Base-by-base conservation (phyloP, 805 yeast genomes). In the Zygotorulaspora florentina region DNA sequence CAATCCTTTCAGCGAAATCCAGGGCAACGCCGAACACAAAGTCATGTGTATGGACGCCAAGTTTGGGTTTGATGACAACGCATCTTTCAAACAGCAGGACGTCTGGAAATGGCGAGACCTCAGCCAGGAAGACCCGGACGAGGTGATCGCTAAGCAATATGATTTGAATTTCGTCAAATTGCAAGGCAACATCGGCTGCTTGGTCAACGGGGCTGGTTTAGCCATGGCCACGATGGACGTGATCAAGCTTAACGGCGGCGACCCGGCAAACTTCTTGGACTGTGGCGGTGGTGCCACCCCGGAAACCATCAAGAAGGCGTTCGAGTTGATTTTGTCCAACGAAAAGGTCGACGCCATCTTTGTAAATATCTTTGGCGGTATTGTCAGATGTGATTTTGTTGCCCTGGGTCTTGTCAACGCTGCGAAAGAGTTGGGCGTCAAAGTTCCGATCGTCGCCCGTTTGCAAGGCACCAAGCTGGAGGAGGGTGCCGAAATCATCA, bases 181-280 rank as follows among this genome's bases (percentile, higher is more conserved):
- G 67, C 95, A 91, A 66, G 99, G 99, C 72, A 87, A 89, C 79
- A 91, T 93, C 66, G 99, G 99, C 62, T 91, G 96, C 77, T 78
- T 93, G 53, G 99, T 93, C 69, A 93, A 93, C 72, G 99, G 99
- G 77, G 99, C 99, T 48, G 99, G 99, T 71, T 80, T 93, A 68
- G 99, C 99, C 63, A 93, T 93, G 99, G 99, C 99, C 61, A 93
- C 99, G 56, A 90, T 93, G 97, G 99, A 93, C 73, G 95, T 95
- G 69, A 88, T 93, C 76, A 89, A 93, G 76, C 81, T 93, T 62
- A 87, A 89, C 75, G 97, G 98, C 64, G 99, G 99, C 70, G 86
- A 81, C 59, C 99, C 99, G 62, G 99, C 99, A 56, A 93, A 93
- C 79, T 93, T 93, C 81, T 81, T 93, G 69, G 99, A 93, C 77